phyloP scores from a whole-genome alignment of 2,329 filamentous ascomycete genomes.

The Botrytis hyacinthi region DNA sequence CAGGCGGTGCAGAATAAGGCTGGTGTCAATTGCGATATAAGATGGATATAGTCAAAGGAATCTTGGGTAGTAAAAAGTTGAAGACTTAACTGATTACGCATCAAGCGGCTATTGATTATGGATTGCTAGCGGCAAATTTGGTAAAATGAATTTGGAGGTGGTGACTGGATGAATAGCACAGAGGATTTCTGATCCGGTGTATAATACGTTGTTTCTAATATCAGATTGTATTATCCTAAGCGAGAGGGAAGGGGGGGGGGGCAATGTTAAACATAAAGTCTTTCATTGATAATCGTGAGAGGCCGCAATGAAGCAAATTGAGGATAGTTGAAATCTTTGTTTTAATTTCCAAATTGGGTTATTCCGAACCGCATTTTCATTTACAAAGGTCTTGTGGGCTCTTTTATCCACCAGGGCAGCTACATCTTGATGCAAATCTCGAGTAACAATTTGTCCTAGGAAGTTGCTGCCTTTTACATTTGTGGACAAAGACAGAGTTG shows the following conservation, averaged over 20 bases:
- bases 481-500: background rate
- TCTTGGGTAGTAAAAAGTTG: rapidly evolving
- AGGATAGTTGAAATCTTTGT: background rate
- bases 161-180: background rate
- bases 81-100: background rate
- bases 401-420: background rate
- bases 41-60: background rate
- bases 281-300: background rate
- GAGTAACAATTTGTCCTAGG: background rate
- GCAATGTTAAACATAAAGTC: background rate
- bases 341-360: background rate
- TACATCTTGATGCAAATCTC: background rate
- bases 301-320: background rate
- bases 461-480: background rate
- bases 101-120: background rate
- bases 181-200: background rate
- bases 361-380: background rate
- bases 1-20: too few species aligned
- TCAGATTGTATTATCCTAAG: background rate
- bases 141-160: background rate
- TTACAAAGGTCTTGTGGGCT: background rate
- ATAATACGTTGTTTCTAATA: background rate
- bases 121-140: background rate
- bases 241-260: background rate
- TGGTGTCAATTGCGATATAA: background rate